Evolutionary conservation across 306 rosid genomes (phyloP).

Genomic region (Pyrus pyrifolia): DNA sequence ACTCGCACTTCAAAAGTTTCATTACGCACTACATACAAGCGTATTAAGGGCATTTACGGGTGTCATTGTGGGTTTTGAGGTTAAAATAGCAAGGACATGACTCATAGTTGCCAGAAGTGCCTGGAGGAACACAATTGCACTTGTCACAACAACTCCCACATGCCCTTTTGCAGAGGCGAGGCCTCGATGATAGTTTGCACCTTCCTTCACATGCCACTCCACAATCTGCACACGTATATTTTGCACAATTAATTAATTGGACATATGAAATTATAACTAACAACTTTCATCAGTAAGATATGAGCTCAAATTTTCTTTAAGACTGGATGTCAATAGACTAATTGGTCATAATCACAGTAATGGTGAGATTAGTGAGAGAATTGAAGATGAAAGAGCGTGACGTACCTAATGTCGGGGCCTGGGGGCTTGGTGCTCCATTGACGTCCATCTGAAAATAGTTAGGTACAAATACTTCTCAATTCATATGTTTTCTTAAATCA

Average conservation of each 20-base stretch:
- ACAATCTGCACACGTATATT: slow-evolving; percentile 3
- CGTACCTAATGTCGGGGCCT: neutral
- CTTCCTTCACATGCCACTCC: slow-evolving; percentile 12
- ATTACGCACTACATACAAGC: too few relatives aligned
- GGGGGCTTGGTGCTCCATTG: neutral
- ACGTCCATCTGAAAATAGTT: neutral
- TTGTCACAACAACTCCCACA: slow-evolving; percentile 21
- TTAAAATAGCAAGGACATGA: slow-evolving; percentile 28
- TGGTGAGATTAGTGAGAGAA: neutral
- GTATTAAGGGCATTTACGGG: slow-evolving; percentile 18
- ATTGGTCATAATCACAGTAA: too few relatives aligned
- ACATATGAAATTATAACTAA: neutral
- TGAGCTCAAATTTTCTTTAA: neutral
- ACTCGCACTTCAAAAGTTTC: too few relatives aligned
- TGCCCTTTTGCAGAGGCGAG: slow-evolving; percentile 23
- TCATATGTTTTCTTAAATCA: neutral
- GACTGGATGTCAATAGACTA: neutral
- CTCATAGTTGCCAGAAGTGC: slow-evolving; percentile 20
- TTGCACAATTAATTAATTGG: neutral
- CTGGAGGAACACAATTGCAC: slow-evolving; percentile 26
- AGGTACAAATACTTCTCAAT: neutral
- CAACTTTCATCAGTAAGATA: neutral
- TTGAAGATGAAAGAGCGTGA: neutral
- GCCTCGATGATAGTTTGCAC: slow-evolving; percentile 9
- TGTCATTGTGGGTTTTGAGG: slow-evolving; percentile 16